These are phyloP conservation scores for Calonectria crousiana DNA, from an alignment of 2,329 filamentous ascomycete genomes.

Conservation along the genomic window DNA sequence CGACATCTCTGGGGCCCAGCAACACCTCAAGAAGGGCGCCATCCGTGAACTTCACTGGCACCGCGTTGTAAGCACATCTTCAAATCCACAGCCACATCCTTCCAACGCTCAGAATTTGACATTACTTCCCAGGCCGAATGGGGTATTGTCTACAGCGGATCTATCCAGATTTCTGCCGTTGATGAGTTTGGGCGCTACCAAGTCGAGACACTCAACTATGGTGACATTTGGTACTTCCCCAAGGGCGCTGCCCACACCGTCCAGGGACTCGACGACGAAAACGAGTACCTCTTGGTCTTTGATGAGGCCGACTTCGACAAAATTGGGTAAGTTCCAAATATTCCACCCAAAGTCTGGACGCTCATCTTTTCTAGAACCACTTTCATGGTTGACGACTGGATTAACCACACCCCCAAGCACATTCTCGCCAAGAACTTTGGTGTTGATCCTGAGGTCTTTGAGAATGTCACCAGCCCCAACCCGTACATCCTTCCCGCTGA, in stretches of 20 bases:
- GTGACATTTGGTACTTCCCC: constrained; percentile 78
- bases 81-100: fast-evolving
- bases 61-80: constrained; percentile 64
- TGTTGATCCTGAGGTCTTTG: constrained; percentile 70
- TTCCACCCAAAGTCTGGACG: background rate
- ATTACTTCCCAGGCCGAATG: constrained; percentile 67
- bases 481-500: constrained; percentile 74
- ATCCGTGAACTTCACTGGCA: constrained; percentile 78
- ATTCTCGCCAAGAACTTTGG: constrained; percentile 79
- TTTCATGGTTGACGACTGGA: constrained; percentile 79
- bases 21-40: constrained; percentile 75
- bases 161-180: constrained; percentile 70
- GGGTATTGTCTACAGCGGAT: constrained; percentile 72
- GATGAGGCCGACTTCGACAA: constrained; percentile 76
- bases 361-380: constrained; percentile 64
- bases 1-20: constrained; percentile 76
- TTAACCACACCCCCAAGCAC: constrained; percentile 71
- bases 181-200: constrained; percentile 71
- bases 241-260: constrained; percentile 74
- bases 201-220: constrained; percentile 67
- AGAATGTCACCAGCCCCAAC: constrained; percentile 66
- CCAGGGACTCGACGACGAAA: constrained; percentile 74
- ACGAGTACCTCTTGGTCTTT: constrained; percentile 76
- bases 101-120: background rate
- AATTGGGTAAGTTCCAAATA: constrained; percentile 57